Evolutionary conservation across 352 stramenopile species (phyloP).

Genomic region (Stramenopiles sp.): DNA sequence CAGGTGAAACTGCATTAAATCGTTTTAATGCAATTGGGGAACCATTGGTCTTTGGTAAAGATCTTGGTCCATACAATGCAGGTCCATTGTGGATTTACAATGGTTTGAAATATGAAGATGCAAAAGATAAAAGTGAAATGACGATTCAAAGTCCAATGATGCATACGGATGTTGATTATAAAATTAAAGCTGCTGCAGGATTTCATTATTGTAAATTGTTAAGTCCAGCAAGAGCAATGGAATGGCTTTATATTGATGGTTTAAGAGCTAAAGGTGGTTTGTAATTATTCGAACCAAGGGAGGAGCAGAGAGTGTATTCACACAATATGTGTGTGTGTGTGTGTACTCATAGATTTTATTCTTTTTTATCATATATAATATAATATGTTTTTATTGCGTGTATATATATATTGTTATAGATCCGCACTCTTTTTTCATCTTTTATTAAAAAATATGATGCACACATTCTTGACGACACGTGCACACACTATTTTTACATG

Average conservation of each 20-base stretch:
- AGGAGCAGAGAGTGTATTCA: too few relatives aligned
- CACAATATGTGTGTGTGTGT: too few relatives aligned
- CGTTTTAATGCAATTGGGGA: not conserved
- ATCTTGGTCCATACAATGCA: conserved; percentile 14
- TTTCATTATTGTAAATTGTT: conserved; percentile 23
- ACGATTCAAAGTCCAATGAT: conserved; percentile 7
- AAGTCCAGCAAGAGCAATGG: conserved; percentile 16
- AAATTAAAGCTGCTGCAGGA: conserved; percentile 12
- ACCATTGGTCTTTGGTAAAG: conserved; percentile 16
- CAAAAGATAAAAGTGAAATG: conserved; percentile 11
- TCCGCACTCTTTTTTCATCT: too few relatives aligned
- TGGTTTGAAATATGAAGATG: conserved; percentile 14
- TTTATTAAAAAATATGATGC: too few relatives aligned
- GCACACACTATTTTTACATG: too few relatives aligned
- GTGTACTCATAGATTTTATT: too few relatives aligned
- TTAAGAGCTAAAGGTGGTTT: not conserved
- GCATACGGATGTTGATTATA: not conserved
- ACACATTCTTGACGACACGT: too few relatives aligned
- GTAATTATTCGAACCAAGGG: too few relatives aligned
- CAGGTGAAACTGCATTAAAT: conserved; percentile 9
- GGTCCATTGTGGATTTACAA: conserved; percentile 18
- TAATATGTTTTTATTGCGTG: not conserved
- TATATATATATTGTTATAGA: too few relatives aligned
- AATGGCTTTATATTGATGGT: conserved; percentile 23
- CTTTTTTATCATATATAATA: too few relatives aligned